Conservation (phyloP, 768 basidiomycete genomes). For the Psilocybe cubensis region DNA sequence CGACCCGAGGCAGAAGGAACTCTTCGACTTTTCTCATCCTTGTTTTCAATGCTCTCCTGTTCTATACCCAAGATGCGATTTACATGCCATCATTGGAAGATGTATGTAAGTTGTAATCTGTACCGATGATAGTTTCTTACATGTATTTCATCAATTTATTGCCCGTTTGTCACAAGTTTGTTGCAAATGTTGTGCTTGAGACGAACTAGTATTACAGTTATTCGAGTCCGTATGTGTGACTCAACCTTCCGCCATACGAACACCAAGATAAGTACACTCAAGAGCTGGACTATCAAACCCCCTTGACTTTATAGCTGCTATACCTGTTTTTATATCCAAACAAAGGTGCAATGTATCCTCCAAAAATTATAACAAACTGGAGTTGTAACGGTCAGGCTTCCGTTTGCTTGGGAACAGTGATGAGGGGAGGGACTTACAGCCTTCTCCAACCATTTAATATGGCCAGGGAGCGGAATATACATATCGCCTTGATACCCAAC, state of each 20-base stretch:
- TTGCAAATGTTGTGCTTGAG: no score
- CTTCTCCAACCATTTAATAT: constrained; percentile 31
- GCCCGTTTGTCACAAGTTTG: no score
- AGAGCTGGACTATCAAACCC: no score
- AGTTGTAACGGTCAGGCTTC: background rate
- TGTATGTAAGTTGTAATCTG: background rate
- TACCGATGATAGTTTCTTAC: background rate
- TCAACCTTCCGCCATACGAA: no score
- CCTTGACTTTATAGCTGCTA: constrained; percentile 12
- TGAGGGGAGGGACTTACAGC: constrained; percentile 20
- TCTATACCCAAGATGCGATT: background rate
- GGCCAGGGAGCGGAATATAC: constrained; percentile 26
- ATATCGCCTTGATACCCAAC: constrained; percentile 31
- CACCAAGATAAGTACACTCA: no score
- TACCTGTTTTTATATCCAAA: constrained; percentile 25
- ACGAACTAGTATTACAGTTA: no score
- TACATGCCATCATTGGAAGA: background rate
- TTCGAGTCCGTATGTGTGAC: no score
- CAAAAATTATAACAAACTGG: constrained; percentile 20
- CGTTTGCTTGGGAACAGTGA: background rate
- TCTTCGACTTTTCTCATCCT: background rate
- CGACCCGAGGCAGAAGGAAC: no score
- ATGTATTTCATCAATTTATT: background rate
- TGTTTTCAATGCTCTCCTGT: background rate
- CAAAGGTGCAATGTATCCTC: constrained; percentile 27